Base-by-base conservation (phyloP, 805 yeast species). In the Starmerella vitae region DNA sequence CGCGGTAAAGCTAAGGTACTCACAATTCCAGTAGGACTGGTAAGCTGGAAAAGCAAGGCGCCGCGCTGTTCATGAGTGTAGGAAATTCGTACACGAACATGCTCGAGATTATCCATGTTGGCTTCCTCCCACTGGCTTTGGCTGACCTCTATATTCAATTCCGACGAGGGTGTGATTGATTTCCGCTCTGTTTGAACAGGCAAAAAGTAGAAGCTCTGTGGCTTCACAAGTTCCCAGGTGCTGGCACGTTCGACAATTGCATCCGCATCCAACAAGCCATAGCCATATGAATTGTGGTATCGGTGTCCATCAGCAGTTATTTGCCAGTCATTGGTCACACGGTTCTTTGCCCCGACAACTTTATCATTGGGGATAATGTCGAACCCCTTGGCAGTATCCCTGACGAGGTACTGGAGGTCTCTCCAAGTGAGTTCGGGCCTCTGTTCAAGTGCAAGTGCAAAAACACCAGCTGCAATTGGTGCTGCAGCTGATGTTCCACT, bases 401-500 rank as follows among this genome's bases (percentile, higher is more conserved):
- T 75, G 3, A 82, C 71, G 17, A 91, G 65, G 53, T 86, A 83
- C 61, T 91, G 98, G 39, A 86, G 68, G 56, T 91, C 98, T 56
- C 98, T 71, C 98, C 98, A 91, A 0, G 95, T 81, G 39, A 91
- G 68, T 4, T 77, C 69, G 1, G 95, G 94, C 48, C 93, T 80
- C 3, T 78, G 85, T 50, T 78, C 76, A 36, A 91, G 64, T 2
- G 82, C 82, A 37, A 91, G 64, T 0, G 96, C 72, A 56, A 81
- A 84, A 1, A 91, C 70, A n/a, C 97, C 98, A 0, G 97, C 96
- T 0, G 96, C 97, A 41, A 91, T 67, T 0, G 98, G 98, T 0
- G 98, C 98, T 13, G 98, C 96, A 0, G 98, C 98, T 18, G 97
- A 88, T 0, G 98, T 91, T 17, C 98, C 98, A 9, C 96, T 95